phyloP scores from a whole-genome alignment of 1,284 basidiomycete species.

The Puccinia coronata region DNA sequence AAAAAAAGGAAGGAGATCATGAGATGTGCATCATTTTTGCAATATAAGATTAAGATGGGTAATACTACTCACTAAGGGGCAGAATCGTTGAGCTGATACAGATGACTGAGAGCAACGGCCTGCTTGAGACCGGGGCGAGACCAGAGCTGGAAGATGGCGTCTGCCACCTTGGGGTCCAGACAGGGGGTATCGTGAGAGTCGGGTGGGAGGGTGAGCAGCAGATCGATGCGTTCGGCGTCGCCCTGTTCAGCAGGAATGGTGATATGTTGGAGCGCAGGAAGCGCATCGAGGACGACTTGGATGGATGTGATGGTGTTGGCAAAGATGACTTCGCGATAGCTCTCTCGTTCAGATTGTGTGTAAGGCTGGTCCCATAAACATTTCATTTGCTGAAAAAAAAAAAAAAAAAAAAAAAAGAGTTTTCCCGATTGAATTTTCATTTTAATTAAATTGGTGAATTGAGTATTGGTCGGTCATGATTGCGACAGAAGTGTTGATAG shows the following conservation, averaged over 20 bases:
- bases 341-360: conserved; percentile 84
- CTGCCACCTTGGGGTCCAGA: conserved; percentile 72
- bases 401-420: too few relatives aligned
- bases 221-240: conserved; percentile 64
- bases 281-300: conserved; percentile 84
- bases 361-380: conserved; percentile 65
- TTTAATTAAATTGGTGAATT: too few relatives aligned
- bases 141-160: conserved; percentile 84
- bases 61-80: neutral
- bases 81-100: conserved; percentile 73
- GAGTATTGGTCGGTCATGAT: too few relatives aligned
- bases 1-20: too few relatives aligned
- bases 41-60: neutral
- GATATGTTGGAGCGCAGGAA: conserved; percentile 62
- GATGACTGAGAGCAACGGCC: conserved; percentile 79
- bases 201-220: conserved; percentile 59
- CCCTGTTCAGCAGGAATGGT: conserved; percentile 43
- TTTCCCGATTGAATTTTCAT: too few relatives aligned
- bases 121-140: conserved; percentile 79
- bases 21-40: too few relatives aligned
- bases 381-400: too few relatives aligned
- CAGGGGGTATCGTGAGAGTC: conserved; percentile 79
- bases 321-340: conserved; percentile 96
- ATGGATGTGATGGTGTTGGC: conserved; percentile 92
- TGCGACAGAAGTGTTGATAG: too few relatives aligned